A percentile compares a stretch with the other conserved stretches of the same genome.
phyloP scores from a whole-genome alignment of 352 stramenopile species.

The Phytophthora parvispora region DNA sequence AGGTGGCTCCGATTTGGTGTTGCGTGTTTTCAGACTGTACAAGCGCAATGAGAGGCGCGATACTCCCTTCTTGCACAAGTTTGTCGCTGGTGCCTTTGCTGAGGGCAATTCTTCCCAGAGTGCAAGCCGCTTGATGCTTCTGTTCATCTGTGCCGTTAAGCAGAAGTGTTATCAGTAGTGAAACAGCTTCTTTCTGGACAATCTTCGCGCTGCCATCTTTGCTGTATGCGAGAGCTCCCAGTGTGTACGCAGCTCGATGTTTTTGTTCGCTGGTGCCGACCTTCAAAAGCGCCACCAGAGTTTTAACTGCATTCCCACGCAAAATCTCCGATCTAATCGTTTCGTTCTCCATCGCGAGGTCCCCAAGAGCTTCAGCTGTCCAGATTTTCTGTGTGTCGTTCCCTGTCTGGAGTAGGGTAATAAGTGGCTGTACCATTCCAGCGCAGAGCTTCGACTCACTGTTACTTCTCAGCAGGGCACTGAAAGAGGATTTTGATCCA shows the following conservation, averaged over 20 bases:
- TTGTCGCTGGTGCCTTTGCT: background rate
- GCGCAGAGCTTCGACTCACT: background rate
- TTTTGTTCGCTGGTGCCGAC: background rate
- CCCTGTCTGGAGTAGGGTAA: background rate
- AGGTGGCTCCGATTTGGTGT: background rate
- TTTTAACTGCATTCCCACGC: background rate
- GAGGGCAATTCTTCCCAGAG: background rate
- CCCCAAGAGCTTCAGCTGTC: background rate
- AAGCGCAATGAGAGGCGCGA: background rate
- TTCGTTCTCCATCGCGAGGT: background rate
- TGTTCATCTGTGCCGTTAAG: background rate
- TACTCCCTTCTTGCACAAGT: background rate
- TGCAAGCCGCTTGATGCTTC: background rate
- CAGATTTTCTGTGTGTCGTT: conserved; percentile 3
- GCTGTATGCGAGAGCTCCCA: background rate
- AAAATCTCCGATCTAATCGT: background rate
- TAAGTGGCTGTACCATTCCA: background rate
- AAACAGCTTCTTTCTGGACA: background rate
- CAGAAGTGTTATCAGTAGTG: background rate
- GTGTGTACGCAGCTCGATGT: background rate
- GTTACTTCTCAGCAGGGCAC: background rate
- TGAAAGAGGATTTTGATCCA: background rate
- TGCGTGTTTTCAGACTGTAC: background rate
- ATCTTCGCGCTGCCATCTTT: background rate
- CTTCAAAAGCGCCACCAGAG: background rate